These are phyloP conservation scores for Chytriomyces sp. DNA, from an alignment of 192 early-diverging fungal genomes.

Conservation along the genomic window DNA sequence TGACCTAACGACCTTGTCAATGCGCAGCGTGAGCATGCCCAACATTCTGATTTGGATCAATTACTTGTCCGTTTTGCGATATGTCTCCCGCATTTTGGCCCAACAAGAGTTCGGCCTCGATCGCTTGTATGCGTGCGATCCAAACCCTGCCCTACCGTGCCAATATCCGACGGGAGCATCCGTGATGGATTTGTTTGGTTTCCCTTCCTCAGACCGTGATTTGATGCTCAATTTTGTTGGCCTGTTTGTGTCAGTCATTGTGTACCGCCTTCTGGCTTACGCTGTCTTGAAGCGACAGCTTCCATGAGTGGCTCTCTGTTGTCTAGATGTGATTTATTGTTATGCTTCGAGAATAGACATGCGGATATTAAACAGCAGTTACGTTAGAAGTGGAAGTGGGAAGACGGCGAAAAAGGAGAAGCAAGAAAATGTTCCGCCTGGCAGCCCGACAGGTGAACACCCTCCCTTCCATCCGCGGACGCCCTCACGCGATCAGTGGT, in stretches of 20 bases:
- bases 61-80: conserved; percentile 41
- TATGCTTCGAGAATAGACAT: too few species aligned
- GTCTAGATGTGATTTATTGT: background rate
- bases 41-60: conserved; percentile 41
- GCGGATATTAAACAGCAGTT: background rate
- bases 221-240: conserved; percentile 14
- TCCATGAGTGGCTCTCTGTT: too few species aligned
- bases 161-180: conserved; percentile 37
- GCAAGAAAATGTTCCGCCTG: too few species aligned
- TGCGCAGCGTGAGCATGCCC: conserved; percentile 41
- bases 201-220: conserved; percentile 17
- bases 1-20: conserved; percentile 21
- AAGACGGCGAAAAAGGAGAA: too few species aligned
- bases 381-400: background rate
- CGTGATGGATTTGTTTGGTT: conserved; percentile 38
- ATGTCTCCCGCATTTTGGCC: conserved; percentile 36
- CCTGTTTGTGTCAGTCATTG: background rate
- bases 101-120: conserved; percentile 27
- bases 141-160: conserved; percentile 17
- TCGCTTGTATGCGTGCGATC: conserved; percentile 21
- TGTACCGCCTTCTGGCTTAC: conserved; percentile 20
- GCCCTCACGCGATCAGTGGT: too few species aligned
- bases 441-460: too few species aligned
- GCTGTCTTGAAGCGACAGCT: conserved; percentile 16
- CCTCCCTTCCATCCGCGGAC: too few species aligned